Evolutionary conservation across 306 rosid genomes (phyloP).

Genomic region (Ormosia semicastrata): DNA sequence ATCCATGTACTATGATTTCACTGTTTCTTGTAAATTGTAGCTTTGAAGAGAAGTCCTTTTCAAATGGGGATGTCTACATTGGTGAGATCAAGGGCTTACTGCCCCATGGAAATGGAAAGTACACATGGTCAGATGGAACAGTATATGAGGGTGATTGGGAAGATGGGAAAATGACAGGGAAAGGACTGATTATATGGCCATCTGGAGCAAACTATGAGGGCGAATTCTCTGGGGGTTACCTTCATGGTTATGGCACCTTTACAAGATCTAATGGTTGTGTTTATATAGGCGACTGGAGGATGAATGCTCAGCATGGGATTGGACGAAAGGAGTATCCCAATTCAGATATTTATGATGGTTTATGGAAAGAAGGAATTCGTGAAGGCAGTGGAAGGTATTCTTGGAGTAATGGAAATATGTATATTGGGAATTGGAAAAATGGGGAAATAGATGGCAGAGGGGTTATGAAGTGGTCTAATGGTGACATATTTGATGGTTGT

Average conservation of each 20-base stretch:
- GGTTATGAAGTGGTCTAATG: conserved; percentile 85
- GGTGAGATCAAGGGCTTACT: conserved; percentile 58
- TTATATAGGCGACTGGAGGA: conserved; percentile 82
- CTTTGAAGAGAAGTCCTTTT: conserved; percentile 50
- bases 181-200: conserved; percentile 67
- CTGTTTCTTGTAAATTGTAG: conserved; percentile 34
- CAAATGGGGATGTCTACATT: conserved; percentile 67
- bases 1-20: conserved; percentile 17
- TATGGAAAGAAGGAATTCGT: conserved; percentile 88
- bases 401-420: conserved; percentile 71
- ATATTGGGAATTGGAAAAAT: conserved; percentile 78
- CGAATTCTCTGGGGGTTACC: conserved; percentile 79
- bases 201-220: conserved; percentile 83
- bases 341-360: conserved; percentile 76
- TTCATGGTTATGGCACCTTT: conserved; percentile 81
- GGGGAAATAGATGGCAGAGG: conserved; percentile 89
- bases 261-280: conserved; percentile 45
- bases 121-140: conserved; percentile 80
- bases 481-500: conserved; percentile 71
- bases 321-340: conserved; percentile 72
- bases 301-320: conserved; percentile 79
- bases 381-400: conserved; percentile 81
- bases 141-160: conserved; percentile 87
- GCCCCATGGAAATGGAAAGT: conserved; percentile 85
- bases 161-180: conserved; percentile 80